Evolutionary conservation across 1,139 yeast genomes (phyloP).

Genomic region (Candida dubliniensis): DNA sequence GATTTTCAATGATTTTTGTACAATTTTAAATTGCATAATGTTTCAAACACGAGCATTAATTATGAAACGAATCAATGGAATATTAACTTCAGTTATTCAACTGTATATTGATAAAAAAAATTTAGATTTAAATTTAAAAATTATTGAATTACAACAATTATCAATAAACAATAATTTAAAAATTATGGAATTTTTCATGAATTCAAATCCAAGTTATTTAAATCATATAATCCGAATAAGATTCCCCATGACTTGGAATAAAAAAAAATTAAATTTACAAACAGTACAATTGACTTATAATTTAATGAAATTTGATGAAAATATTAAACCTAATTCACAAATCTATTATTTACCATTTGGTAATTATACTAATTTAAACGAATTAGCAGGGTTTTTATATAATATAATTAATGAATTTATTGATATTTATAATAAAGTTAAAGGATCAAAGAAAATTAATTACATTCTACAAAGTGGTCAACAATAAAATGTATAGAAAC

Average conservation of each 20-base stretch:
- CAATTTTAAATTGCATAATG: slow-evolving; percentile 31
- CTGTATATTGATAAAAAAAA: slow-evolving; percentile 21
- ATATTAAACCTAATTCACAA: slow-evolving; percentile 21
- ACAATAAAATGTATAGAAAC: not conserved
- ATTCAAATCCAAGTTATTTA: slow-evolving; percentile 28
- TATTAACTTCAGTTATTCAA: slow-evolving; percentile 26
- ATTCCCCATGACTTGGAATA: slow-evolving; percentile 38
- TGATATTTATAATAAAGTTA: slow-evolving; percentile 24
- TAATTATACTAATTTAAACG: slow-evolving; percentile 34
- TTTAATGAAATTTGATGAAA: slow-evolving; percentile 8
- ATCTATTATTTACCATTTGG: slow-evolving; percentile 41
- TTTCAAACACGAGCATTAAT: slow-evolving; percentile 32
- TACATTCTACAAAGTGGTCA: slow-evolving; percentile 24
- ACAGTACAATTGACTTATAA: slow-evolving; percentile 11
- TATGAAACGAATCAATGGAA: slow-evolving; percentile 29
- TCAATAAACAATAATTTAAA: slow-evolving; percentile 25
- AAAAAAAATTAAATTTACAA: slow-evolving; percentile 20
- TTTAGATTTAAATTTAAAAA: slow-evolving; percentile 22
- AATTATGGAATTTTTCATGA: slow-evolving; percentile 25
- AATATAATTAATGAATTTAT: slow-evolving; percentile 33
- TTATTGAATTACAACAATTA: slow-evolving; percentile 30
- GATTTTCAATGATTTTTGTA: slow-evolving; percentile 23
- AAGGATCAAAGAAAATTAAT: slow-evolving; percentile 16
- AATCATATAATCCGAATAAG: slow-evolving; percentile 29
- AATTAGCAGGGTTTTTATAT: slow-evolving; percentile 33